These are phyloP conservation scores for Cyclotella atomus DNA, from an alignment of 108 stramenopile species.

Conservation along the genomic window DNA sequence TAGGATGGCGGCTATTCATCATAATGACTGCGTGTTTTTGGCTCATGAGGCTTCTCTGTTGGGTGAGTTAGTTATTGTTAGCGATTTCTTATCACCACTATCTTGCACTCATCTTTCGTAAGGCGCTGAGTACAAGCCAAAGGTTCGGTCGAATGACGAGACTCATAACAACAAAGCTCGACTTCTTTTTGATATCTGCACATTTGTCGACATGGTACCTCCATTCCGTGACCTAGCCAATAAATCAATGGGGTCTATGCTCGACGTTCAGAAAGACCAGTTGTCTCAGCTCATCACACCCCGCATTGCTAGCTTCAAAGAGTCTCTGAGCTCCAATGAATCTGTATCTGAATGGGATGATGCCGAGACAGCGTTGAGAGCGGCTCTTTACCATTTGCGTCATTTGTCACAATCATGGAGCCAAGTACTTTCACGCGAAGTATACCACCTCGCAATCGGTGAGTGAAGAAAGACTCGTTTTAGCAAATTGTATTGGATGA, in stretches of 20 bases:
- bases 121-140: conserved; percentile 67
- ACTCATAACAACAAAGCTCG: conserved; percentile 43
- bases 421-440: conserved; percentile 56
- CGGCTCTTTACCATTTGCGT: conserved; percentile 72
- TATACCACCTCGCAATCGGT: conserved; percentile 66
- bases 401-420: conserved; percentile 79
- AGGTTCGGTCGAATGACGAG: conserved; percentile 35
- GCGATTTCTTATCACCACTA: not conserved
- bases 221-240: conserved; percentile 83
- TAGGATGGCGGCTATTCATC: conserved; percentile 79
- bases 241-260: conserved; percentile 69
- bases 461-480: not conserved
- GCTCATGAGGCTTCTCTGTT: conserved; percentile 74
- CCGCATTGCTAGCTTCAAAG: conserved; percentile 56
- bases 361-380: conserved; percentile 77
- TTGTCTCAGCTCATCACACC: conserved; percentile 64
- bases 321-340: conserved; percentile 69
- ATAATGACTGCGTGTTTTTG: conserved; percentile 82
- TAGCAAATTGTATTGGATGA: too few relatives aligned
- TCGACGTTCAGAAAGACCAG: conserved; percentile 72
- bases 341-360: conserved; percentile 83
- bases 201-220: conserved; percentile 88
- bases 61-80: conserved; percentile 47
- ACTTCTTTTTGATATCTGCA: conserved; percentile 62
- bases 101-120: not conserved